Evolutionary conservation across 164 flowering plant species (phyloP), one percentile per base, ranked within the genome.

Genomic region (Piper longum): DNA sequence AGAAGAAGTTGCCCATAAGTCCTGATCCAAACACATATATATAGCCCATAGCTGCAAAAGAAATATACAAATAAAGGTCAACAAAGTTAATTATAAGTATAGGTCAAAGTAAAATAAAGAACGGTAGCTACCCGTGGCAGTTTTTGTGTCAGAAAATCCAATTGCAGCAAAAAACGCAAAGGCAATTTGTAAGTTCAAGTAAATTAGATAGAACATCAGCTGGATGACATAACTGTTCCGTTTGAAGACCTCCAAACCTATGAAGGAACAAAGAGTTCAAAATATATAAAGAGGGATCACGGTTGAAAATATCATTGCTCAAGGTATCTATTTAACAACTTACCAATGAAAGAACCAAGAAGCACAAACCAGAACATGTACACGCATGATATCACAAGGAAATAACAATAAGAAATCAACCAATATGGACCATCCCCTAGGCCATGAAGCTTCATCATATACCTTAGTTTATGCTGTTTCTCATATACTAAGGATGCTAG

Each of bases 231-330:
- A 84, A 73, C 75, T 73, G 59, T 82, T 86, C 71, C 73, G 57
- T 19, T 73, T 72, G 81, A 86, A 82, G 70, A 81, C 71, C 41
- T 83, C 79, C 66, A 87, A 74, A 44, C 93, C 91, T 91, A 85
- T 51, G 52, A 48, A 9, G 52, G 12, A 48, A 48, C 14, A 9
- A 14, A 5, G 14, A 9, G 52, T 9, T 48, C 14, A 48, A 14
- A 2, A 48, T 48, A 48, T 48, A 5, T 48, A 14, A 48, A 5
- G 14, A 48, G 11, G 9, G 14, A 5, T 0, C 52, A 48, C 14
- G n/a, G 18, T 26, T 26, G 7, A 41, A 11, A 7, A 64, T 40
- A 17, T 14, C 39, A 67, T 19, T 61, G 59, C 2, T 11, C 18
- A 18, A 57, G 26, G 26, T 43, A 19, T 43, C 40, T 16, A 16